Conservation (phyloP, 495 filamentous ascomycete species). For the Podospora appendiculata region DNA sequence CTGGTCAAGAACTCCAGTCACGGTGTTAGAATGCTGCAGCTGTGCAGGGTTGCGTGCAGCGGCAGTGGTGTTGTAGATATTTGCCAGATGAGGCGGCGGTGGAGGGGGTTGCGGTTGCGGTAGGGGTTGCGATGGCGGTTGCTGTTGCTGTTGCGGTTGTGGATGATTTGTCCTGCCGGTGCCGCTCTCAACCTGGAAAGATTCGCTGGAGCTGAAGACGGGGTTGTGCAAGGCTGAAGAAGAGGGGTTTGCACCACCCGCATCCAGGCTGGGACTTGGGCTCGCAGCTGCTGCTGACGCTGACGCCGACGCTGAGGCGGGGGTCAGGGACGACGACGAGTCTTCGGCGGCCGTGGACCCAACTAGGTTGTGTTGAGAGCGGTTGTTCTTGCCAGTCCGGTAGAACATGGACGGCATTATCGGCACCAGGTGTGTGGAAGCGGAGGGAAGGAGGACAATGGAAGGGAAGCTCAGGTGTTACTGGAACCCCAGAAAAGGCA, state of each 20-base stretch:
- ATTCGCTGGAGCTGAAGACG: conserved; percentile 39
- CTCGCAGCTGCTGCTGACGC: conserved; percentile 20
- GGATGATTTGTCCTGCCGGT: not conserved
- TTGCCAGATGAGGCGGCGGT: conserved; percentile 21
- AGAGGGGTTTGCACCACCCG: conserved; percentile 31
- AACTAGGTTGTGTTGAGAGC: conserved; percentile 42
- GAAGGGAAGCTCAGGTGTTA: not conserved
- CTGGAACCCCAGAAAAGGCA: not conserved
- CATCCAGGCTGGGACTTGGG: conserved; percentile 9
- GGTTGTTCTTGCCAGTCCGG: conserved; percentile 41
- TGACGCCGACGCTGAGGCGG: conserved; percentile 7
- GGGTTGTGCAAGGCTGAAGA: conserved; percentile 37
- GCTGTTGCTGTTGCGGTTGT: conserved; percentile 4
- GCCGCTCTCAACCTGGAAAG: conserved; percentile 32
- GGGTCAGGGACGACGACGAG: not conserved
- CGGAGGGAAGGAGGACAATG: too few relatives aligned
- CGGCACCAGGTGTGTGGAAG: not conserved
- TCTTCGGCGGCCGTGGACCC: conserved; percentile 27
- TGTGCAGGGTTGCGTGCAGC: conserved; percentile 13
- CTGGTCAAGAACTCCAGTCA: conserved; percentile 18
- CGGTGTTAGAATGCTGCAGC: conserved; percentile 29
- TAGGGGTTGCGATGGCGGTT: conserved; percentile 14
- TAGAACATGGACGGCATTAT: conserved; percentile 33
- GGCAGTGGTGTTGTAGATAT: conserved; percentile 22
- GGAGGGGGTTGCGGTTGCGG: conserved; percentile 10